Base-by-base conservation (phyloP, 345 rosid species). In the Trapa bicornis region DNA sequence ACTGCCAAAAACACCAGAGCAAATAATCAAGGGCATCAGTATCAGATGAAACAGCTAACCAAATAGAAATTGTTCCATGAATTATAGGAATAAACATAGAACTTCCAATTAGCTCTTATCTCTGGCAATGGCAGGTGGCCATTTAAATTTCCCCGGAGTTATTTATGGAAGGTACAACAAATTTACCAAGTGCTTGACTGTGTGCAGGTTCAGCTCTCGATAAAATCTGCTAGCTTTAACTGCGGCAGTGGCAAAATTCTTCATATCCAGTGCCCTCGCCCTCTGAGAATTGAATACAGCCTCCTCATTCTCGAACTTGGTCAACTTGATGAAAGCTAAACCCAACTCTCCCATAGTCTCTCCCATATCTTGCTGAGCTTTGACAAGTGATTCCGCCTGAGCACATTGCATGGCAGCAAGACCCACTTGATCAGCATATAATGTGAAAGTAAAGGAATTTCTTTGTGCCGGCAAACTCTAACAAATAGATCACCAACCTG, bases 341-440 rank as follows among this genome's bases (percentile, higher is more conserved):
- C 99, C 96, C 65, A 94, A 65, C 71, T 87, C 97, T 65, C 96
- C 97, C 90, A 91, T 81, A 50, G 99, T 91, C 65, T 91, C 97
- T 62, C 99, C 96, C 89, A 87, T 87, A 77, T 91, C 99, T 83
- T 94, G 96, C 72, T 91, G 97, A 52, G 93, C 89, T 79, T 94
- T 89, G 35, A 94, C 99, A n/a, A 94, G 82, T 11, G 86, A 67
- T 74, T 89, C 97, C 33, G 97, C 99, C 97, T 94, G 78, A 67
- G 63, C 61, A 67, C 22, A 68, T 38, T 66, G 47, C 43, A 73
- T 16, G 29, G 70, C 13, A 37, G 50, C 7, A 71, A 63, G 42
- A 38, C 52, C 52, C 42, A 65, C 10, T 12, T n/a, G 41, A 70
- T 63, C 67, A 64, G 36, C 17, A n/a, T 14, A 13, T 22, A 37